Base-by-base conservation (phyloP, 2,329 filamentous ascomycete genomes). In the Colletotrichum coccodes region DNA sequence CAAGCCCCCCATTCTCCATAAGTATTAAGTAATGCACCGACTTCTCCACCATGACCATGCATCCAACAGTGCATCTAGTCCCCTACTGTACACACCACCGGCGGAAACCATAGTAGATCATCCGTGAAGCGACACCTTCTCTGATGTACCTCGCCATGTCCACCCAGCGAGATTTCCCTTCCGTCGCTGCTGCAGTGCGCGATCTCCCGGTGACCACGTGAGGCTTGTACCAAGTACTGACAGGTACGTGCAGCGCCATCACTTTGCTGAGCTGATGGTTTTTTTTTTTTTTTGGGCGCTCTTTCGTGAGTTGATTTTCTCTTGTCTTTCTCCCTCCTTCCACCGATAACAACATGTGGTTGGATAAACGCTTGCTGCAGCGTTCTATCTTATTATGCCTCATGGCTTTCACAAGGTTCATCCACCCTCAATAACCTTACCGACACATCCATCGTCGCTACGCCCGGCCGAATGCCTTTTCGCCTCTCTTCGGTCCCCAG, bases 151-250 rank as follows among this genome's bases (percentile, higher is more conserved):
- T 28, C 32, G 40, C 21, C 58, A 60, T 44, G 38, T 11, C 21
- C 26, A 44, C 62, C 46, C 49, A 52, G 47, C 38, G 23, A 53
- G 47, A 61, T 66, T 60, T 42, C 40, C 63, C 49, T 69, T 54
- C 56, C 61, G 52, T 42, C 63, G 50, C 52, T 65, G 34, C 65
- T 71, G 60, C 69, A 65, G 66, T 66, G 69, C 58, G 66, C 69
- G 66, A 71, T 70, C 66, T 71, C 66, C 61, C 66, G 61, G 63
- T 26, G 42, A 61, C 66, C 69, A 70, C 66, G 66, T 70, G 66
- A 69, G 66, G 12, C 21, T 23, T 28, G 60, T 53, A 40, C 40
- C 23, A 58, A 62, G 32, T 60, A 58, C 56, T 16, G 30, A 16
- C 16, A 16, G n/a, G 36, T 67, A 52, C 58, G 34, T 36, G 56